Conservation (phyloP, 129 eudicot species). For the Tagetes patula region DNA sequence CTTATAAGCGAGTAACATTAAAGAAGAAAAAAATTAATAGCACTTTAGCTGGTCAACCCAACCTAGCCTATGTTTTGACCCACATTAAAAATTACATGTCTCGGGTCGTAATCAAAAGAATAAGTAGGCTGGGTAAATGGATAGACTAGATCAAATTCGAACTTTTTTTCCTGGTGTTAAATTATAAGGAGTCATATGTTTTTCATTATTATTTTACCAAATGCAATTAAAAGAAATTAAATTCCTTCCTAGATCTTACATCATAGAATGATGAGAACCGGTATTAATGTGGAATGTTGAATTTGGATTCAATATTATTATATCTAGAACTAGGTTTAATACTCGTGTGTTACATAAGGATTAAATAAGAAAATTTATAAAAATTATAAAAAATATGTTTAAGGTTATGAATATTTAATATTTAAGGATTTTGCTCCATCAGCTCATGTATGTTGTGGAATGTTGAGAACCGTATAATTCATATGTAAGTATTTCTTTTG, state of each 20-base stretch:
- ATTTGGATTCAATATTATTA: conserved; percentile 81
- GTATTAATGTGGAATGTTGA: conserved; percentile 77
- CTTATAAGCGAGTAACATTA: too few species aligned
- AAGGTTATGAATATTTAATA: too few species aligned
- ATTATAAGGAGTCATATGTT: too few species aligned
- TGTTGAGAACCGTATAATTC: too few species aligned
- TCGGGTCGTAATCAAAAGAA: not conserved
- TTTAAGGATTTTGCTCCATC: too few species aligned
- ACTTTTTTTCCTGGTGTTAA: too few species aligned
- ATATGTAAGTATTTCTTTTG: too few species aligned
- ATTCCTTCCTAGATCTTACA: conserved; percentile 72
- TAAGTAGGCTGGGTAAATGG: not conserved
- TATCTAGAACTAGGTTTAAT: conserved; percentile 37
- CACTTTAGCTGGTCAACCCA: not conserved
- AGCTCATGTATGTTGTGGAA: too few species aligned
- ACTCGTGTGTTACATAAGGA: too few species aligned
- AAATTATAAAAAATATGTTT: too few species aligned
- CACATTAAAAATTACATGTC: not conserved
- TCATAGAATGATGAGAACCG: conserved; percentile 80
- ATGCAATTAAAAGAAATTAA: not conserved
- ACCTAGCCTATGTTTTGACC: not conserved
- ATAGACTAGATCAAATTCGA: too few species aligned
- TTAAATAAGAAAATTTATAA: too few species aligned
- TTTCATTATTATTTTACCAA: not conserved
- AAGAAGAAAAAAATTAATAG: not conserved